Evolutionary conservation across 1,284 basidiomycete genomes (phyloP).

Genomic region (Acaromyces ingoldii): DNA sequence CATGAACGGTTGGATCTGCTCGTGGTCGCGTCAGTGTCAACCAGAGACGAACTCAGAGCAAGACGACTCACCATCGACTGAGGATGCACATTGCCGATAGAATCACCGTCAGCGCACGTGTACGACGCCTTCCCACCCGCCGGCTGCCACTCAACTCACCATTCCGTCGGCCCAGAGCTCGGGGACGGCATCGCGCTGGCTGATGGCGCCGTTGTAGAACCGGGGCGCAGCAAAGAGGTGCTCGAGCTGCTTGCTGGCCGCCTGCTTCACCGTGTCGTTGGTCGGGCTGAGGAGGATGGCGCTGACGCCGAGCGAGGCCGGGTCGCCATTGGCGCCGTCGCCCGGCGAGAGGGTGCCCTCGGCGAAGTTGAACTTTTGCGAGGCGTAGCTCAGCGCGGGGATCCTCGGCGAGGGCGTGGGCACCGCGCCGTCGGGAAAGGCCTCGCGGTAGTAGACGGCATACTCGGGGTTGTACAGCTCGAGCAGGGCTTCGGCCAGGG

Average conservation of each 20-base stretch:
- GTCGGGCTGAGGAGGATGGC: conserved; percentile 7
- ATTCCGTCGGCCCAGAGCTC: conserved; percentile 54
- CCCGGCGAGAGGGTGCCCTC: conserved; percentile 3
- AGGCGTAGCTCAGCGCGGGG: conserved; percentile 1
- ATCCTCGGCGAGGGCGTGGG: conserved; percentile 1
- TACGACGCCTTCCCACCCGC: too few species aligned
- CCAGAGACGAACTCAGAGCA: too few species aligned
- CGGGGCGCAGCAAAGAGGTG: conserved; percentile 64
- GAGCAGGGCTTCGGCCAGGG: conserved; percentile 2
- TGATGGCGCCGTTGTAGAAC: conserved; percentile 50
- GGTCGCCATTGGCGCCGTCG: conserved; percentile 7
- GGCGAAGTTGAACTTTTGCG: background rate
- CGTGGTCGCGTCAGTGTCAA: too few species aligned
- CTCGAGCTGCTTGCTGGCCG: conserved; percentile 67
- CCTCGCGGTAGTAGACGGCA: conserved; percentile 1
- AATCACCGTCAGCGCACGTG: too few species aligned
- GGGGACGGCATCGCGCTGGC: conserved; percentile 34
- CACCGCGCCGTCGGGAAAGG: conserved; percentile 6
- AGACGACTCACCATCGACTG: too few species aligned
- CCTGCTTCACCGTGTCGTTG: conserved; percentile 40
- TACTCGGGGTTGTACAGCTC: conserved; percentile 7
- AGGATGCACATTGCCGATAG: too few species aligned
- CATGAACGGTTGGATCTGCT: conserved; percentile 74
- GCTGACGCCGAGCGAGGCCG: conserved; percentile 4
- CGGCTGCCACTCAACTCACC: too few species aligned